phyloP scores from a whole-genome alignment of 2,329 filamentous ascomycete species.

The Neonectria sp. region DNA sequence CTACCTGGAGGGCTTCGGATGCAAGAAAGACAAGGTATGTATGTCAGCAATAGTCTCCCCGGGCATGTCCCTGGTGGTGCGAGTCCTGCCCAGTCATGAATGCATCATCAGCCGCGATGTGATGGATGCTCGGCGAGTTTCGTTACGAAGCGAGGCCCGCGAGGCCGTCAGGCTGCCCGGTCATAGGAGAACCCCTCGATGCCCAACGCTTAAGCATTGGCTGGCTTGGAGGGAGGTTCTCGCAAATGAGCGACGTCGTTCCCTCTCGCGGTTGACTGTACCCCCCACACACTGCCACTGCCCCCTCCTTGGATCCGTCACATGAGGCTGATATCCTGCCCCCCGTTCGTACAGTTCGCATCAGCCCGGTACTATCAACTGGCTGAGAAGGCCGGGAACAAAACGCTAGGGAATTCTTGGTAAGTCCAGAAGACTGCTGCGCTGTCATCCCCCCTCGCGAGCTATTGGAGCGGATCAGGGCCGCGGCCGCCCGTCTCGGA shows the following conservation, averaged over 20 bases:
- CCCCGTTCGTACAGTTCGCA: constrained; percentile 70
- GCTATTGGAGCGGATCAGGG: constrained; percentile 27
- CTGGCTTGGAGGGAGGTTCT: constrained; percentile 43
- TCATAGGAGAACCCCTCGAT: constrained; percentile 24
- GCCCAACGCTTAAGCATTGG: constrained; percentile 57
- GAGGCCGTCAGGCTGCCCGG: constrained; percentile 9
- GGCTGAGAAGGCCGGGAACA: constrained; percentile 90
- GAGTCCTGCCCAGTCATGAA: constrained; percentile 15
- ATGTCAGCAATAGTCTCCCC: constrained; percentile 26
- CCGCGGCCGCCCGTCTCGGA: constrained; percentile 11
- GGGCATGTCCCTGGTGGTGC: constrained; percentile 18
- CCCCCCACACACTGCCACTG: constrained; percentile 24
- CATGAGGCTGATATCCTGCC: constrained; percentile 64
- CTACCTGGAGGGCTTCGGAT: constrained; percentile 96
- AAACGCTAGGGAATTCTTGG: constrained; percentile 95
- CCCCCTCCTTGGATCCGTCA: constrained; percentile 48
- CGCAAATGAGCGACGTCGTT: constrained; percentile 24
- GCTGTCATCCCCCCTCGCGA: constrained; percentile 32
- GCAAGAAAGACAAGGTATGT: constrained; percentile 98
- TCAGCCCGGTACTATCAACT: constrained; percentile 93
- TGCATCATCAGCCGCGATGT: constrained; percentile 23
- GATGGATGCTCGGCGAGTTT: constrained; percentile 11
- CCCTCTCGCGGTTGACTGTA: constrained; percentile 5
- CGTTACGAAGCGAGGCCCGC: constrained; percentile 22
- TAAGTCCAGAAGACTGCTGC: constrained; percentile 66